Evolutionary conservation across 306 rosid genomes (phyloP).

Genomic region (Pachyrhizus erosus): DNA sequence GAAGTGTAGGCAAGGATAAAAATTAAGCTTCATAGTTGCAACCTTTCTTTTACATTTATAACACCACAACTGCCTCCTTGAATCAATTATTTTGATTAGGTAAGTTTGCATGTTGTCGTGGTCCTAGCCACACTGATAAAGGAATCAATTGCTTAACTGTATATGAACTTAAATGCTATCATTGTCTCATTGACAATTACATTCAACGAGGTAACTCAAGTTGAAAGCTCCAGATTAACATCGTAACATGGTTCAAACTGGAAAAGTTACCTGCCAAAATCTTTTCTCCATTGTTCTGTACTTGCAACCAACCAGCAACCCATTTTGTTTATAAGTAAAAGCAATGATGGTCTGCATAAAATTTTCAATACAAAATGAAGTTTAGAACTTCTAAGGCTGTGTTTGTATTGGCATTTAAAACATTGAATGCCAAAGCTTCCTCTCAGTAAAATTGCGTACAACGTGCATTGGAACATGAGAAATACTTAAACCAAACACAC

Average conservation of each 20-base stretch:
- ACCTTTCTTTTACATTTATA: not conserved
- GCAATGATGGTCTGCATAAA: constrained; percentile 73
- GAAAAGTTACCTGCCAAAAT: constrained; percentile 83
- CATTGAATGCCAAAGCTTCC: too few species aligned
- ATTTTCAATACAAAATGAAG: constrained; percentile 19
- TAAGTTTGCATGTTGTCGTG: not conserved
- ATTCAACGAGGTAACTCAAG: constrained; percentile 3
- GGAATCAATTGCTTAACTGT: not conserved
- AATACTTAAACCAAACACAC: too few species aligned
- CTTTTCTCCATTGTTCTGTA: constrained; percentile 71
- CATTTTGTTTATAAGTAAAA: constrained; percentile 76
- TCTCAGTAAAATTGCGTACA: too few species aligned
- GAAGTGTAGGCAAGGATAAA: not conserved
- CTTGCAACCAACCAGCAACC: constrained; percentile 85
- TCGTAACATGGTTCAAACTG: constrained; percentile 22
- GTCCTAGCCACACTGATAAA: constrained; percentile 15
- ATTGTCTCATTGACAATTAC: constrained; percentile 29
- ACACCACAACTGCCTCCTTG: not conserved
- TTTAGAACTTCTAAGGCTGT: constrained; percentile 27
- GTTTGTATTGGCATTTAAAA: too few species aligned
- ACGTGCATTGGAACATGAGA: too few species aligned
- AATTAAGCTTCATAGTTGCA: not conserved
- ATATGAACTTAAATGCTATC: not conserved
- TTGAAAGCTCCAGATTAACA: constrained; percentile 36
- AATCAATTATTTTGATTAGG: not conserved